Evolutionary conservation across 371 early-diverging fungal species (phyloP).

Genomic region (Mucor piriformis): DNA sequence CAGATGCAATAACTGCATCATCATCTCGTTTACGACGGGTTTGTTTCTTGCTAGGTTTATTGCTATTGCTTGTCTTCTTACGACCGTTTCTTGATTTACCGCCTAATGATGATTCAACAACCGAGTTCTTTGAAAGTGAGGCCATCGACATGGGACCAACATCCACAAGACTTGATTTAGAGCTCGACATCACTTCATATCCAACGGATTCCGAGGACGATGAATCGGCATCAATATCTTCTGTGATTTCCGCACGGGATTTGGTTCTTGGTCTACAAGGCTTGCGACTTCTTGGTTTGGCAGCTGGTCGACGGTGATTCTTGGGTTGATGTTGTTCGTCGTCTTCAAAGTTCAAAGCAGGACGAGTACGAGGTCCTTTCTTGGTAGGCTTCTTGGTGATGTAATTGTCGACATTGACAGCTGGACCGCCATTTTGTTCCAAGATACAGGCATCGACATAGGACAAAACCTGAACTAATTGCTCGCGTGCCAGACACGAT

Average conservation of each 20-base stretch:
- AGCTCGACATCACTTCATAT: background rate
- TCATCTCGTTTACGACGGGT: conserved; percentile 23
- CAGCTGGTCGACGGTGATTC: background rate
- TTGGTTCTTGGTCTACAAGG: conserved; percentile 13
- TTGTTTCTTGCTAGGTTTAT: background rate
- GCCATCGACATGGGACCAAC: conserved; percentile 50
- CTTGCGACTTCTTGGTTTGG: conserved; percentile 22
- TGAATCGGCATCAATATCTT: conserved; percentile 26
- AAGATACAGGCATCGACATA: conserved; percentile 56
- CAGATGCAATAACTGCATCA: conserved; percentile 18
- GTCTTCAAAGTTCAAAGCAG: conserved; percentile 4
- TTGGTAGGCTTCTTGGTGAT: conserved; percentile 24
- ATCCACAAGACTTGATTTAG: background rate
- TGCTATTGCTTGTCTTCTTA: background rate
- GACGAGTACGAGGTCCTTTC: conserved; percentile 22
- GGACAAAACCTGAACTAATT: conserved; percentile 39
- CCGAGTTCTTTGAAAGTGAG: conserved; percentile 31
- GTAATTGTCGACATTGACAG: conserved; percentile 41
- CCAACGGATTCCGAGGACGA: conserved; percentile 18
- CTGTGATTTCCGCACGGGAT: conserved; percentile 28
- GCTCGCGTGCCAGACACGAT: conserved; percentile 51
- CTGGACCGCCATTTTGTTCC: conserved; percentile 52
- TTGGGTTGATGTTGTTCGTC: background rate
- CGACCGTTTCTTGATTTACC: background rate
- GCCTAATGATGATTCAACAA: background rate